Conservation (phyloP, 768 basidiomycete species). For the Pilatotrama ljubarskyi region DNA sequence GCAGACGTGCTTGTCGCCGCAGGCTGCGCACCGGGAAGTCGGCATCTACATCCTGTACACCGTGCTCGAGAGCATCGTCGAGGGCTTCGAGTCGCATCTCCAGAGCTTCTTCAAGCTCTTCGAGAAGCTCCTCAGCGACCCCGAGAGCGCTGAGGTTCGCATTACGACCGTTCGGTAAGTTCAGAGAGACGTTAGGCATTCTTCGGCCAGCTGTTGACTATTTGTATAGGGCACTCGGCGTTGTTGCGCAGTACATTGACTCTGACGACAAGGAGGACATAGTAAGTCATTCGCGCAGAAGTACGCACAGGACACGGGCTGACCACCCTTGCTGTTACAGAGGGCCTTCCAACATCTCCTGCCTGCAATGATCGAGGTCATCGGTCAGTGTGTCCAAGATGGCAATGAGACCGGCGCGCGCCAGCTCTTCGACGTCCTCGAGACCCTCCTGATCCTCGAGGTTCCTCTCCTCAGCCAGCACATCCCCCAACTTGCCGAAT, state of each 20-base stretch:
- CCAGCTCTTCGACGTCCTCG: constrained; percentile 92
- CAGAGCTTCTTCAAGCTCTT: constrained; percentile 81
- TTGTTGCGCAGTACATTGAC: constrained; percentile 92
- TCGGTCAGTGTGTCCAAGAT: constrained; percentile 78
- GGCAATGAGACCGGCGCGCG: constrained; percentile 82
- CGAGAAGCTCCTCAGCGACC: constrained; percentile 67
- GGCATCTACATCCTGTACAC: constrained; percentile 88
- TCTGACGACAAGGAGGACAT: constrained; percentile 84
- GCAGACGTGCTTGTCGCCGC: constrained; percentile 66
- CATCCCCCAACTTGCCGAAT: constrained; percentile 82
- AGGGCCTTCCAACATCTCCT: constrained; percentile 86
- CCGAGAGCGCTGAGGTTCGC: constrained; percentile 86
- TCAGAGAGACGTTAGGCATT: background rate
- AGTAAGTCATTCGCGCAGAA: constrained; percentile 44
- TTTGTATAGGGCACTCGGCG: constrained; percentile 70
- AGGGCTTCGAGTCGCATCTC: constrained; percentile 80
- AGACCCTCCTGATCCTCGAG: constrained; percentile 94
- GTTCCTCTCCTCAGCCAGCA: constrained; percentile 90
- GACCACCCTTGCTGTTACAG: constrained; percentile 37
- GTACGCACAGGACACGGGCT: too few relatives aligned
- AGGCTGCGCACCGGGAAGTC: constrained; percentile 83
- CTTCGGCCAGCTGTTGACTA: background rate
- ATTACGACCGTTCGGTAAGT: constrained; percentile 82
- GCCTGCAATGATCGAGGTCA: constrained; percentile 85
- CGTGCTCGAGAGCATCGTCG: constrained; percentile 88